phyloP scores from a whole-genome alignment of 2,329 filamentous ascomycete genomes.

The Claviceps capensis region DNA sequence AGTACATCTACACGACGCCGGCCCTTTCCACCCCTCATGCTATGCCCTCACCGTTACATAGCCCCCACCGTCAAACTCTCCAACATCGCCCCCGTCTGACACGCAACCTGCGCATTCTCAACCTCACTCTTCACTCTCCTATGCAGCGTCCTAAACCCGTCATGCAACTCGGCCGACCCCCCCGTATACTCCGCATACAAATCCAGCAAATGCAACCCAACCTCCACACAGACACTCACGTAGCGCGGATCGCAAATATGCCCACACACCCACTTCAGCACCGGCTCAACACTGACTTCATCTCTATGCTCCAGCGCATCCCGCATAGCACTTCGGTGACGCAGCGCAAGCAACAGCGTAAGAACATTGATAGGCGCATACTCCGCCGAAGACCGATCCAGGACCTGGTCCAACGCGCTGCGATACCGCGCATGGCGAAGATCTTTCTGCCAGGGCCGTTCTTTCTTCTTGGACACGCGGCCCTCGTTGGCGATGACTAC shows the following conservation, averaged over 20 bases:
- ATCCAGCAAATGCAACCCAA: constrained; percentile 70
- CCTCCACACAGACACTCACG: constrained; percentile 68
- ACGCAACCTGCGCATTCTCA: constrained; percentile 71
- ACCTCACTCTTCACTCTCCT: constrained; percentile 61
- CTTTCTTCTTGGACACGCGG: constrained; percentile 37
- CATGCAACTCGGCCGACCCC: constrained; percentile 58
- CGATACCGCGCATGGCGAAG: constrained; percentile 67
- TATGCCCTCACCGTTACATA: background rate
- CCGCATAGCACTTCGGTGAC: constrained; percentile 74
- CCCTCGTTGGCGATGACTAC: constrained; percentile 72
- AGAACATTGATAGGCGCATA: constrained; percentile 51
- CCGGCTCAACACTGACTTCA: constrained; percentile 65
- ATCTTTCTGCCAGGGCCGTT: constrained; percentile 67
- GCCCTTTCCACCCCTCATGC: background rate
- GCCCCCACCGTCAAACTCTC: constrained; percentile 42
- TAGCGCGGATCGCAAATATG: constrained; percentile 75
- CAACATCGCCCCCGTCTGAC: constrained; percentile 76
- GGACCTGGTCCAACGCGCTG: constrained; percentile 64
- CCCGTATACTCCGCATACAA: constrained; percentile 73
- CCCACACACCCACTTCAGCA: constrained; percentile 70
- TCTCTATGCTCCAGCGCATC: constrained; percentile 70
- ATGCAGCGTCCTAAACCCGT: constrained; percentile 54
- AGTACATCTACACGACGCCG: background rate
- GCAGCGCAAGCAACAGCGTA: constrained; percentile 69
- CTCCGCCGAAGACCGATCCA: constrained; percentile 39